These are phyloP conservation scores for Fusarium napiforme DNA, from an alignment of 2,329 filamentous ascomycete genomes.

Conservation along the genomic window DNA sequence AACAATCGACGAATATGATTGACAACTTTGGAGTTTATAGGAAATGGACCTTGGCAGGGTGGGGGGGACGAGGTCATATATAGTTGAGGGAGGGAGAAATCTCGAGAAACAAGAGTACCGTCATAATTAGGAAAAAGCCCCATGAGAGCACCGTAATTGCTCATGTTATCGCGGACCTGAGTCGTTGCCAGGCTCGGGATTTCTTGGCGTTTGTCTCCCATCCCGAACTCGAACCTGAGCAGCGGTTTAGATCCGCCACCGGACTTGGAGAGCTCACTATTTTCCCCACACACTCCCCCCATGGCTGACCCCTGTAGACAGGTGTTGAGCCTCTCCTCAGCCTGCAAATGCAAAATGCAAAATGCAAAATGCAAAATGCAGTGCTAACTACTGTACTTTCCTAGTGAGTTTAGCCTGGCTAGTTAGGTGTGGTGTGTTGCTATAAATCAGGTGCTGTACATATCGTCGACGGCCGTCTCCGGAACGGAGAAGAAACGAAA, in stretches of 20 bases:
- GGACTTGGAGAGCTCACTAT: constrained; percentile 1
- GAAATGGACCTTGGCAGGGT: constrained; percentile 23
- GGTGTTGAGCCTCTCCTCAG: constrained; percentile 19
- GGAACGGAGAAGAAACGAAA: constrained; percentile 8
- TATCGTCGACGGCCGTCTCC: constrained; percentile 15
- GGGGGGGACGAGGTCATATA: constrained; percentile 42
- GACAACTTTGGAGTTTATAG: constrained; percentile 8
- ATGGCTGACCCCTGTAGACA: not conserved
- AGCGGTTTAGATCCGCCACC: constrained; percentile 39
- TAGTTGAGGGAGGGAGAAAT: constrained; percentile 23
- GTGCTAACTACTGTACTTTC: not conserved
- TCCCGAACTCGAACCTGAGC: constrained; percentile 26
- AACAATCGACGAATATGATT: constrained; percentile 20
- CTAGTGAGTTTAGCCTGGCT: not conserved
- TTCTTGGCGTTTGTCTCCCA: constrained; percentile 33
- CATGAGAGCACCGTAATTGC: not conserved
- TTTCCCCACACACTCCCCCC: constrained; percentile 28
- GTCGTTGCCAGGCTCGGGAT: constrained; percentile 31
- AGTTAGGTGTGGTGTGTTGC: constrained; percentile 9
- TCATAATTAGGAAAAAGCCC: constrained; percentile 12
- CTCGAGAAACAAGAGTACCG: constrained; percentile 2
- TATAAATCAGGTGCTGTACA: constrained; percentile 17
- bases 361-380: not conserved
- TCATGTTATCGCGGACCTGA: constrained; percentile 23
- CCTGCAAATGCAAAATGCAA: not conserved